Conservation (phyloP, 352 stramenopile species). For the Pythium aphanidermatum region DNA sequence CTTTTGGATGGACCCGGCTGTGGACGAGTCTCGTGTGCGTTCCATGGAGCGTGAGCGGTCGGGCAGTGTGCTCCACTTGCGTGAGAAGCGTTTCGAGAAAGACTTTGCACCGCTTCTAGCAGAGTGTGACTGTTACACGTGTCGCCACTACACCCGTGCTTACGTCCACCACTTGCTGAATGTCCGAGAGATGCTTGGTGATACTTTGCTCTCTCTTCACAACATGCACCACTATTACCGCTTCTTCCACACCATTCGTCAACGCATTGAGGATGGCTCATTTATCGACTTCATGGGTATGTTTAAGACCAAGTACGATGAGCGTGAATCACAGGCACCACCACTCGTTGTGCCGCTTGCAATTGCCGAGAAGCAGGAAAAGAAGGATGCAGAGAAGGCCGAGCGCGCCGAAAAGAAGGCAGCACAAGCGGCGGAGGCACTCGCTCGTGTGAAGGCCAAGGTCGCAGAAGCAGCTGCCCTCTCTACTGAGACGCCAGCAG, state of each 20-base stretch:
- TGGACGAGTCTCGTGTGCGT: conserved; percentile 28
- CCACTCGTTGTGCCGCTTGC: conserved; percentile 42
- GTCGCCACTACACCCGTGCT: conserved; percentile 65
- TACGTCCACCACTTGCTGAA: conserved; percentile 93
- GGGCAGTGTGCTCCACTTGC: conserved; percentile 55
- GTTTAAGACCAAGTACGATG: conserved; percentile 44
- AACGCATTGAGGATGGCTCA: conserved; percentile 30
- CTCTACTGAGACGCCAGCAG: neutral
- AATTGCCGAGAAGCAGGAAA: conserved; percentile 49
- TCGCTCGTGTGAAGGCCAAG: conserved; percentile 17
- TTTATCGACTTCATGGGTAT: conserved; percentile 36
- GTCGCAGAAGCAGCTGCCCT: conserved; percentile 2
- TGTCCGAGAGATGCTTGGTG: conserved; percentile 89
- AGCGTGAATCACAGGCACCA: conserved; percentile 34
- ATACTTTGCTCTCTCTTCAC: conserved; percentile 88
- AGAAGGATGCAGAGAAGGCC: conserved; percentile 36
- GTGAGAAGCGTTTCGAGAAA: conserved; percentile 51
- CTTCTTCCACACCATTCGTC: conserved; percentile 59
- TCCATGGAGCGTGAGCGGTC: conserved; percentile 24
- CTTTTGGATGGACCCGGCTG: conserved; percentile 46
- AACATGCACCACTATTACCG: conserved; percentile 76
- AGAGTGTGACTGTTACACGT: conserved; percentile 71
- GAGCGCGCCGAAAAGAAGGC: conserved; percentile 24
- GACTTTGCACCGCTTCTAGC: conserved; percentile 58
- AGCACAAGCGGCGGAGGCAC: conserved; percentile 5